Conservation (phyloP, 2,329 filamentous ascomycete species). For the Claviceps capensis region DNA sequence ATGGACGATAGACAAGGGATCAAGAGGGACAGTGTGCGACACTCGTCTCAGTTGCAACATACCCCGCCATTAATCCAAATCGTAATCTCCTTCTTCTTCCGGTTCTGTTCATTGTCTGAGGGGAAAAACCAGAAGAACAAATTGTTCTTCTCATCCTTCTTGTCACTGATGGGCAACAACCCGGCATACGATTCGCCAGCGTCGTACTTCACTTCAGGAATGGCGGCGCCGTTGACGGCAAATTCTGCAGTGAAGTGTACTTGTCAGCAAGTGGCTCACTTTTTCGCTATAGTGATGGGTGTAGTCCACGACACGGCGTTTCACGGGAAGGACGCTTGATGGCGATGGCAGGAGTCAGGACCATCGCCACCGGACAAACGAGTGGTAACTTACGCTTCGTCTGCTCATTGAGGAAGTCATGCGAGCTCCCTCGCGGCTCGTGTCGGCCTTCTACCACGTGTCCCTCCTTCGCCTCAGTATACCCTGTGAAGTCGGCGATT, state of each 20-base stretch:
- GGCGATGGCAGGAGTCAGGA: too few species aligned
- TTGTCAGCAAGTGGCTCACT: background rate
- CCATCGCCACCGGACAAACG: too few species aligned
- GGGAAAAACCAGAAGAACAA: constrained; percentile 59
- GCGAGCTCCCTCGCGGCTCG: background rate
- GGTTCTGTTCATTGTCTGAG: constrained; percentile 28
- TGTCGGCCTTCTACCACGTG: background rate
- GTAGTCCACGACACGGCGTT: background rate
- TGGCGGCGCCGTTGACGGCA: constrained; percentile 42
- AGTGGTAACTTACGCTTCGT: constrained; percentile 9
- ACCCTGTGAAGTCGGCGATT: background rate
- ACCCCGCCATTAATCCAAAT: constrained; percentile 48
- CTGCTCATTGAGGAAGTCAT: constrained; percentile 8
- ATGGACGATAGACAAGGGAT: background rate
- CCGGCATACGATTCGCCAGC: constrained; percentile 46
- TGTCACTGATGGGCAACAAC: constrained; percentile 38
- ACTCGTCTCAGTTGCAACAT: background rate
- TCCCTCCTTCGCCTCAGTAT: background rate
- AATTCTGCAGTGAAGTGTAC: constrained; percentile 31
- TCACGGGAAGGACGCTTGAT: too few species aligned
- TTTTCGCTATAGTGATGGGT: background rate
- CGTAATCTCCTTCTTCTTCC: constrained; percentile 41
- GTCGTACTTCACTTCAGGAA: constrained; percentile 53
- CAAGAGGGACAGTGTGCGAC: constrained; percentile 3
- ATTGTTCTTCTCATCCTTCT: constrained; percentile 33